These are phyloP conservation scores for Hypoxylon crocopeplum DNA, from an alignment of 495 filamentous ascomycete species.

Conservation along the genomic window DNA sequence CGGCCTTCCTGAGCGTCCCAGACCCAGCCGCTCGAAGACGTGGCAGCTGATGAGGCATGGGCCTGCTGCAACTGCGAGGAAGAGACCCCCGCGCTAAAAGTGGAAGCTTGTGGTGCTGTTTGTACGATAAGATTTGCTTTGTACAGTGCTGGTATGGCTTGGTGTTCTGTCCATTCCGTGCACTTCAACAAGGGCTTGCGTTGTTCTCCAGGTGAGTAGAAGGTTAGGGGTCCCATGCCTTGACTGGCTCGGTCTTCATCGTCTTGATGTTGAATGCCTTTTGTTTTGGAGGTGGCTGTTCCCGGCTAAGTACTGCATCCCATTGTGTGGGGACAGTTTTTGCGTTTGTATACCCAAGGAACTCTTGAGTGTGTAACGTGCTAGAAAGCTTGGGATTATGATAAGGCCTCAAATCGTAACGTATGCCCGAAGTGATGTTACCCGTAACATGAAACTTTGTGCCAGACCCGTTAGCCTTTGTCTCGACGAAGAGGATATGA, in stretches of 20 bases:
- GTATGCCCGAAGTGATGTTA: slow-evolving; percentile 43
- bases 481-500: slow-evolving; percentile 42
- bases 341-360: slow-evolving; percentile 28
- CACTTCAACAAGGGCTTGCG: slow-evolving; percentile 16
- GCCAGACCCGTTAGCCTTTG: slow-evolving; percentile 30
- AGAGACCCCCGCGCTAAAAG: background rate
- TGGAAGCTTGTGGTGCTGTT: background rate
- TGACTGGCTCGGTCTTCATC: slow-evolving; percentile 36
- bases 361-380: slow-evolving; percentile 25
- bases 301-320: background rate
- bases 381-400: slow-evolving; percentile 21
- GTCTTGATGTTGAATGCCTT: slow-evolving; percentile 37
- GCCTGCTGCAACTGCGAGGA: no score
- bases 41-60: background rate
- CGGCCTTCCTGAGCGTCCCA: background rate
- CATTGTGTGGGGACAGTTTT: background rate
- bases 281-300: slow-evolving; percentile 25
- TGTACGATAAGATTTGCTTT: background rate
- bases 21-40: background rate
- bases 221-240: slow-evolving; percentile 23
- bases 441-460: slow-evolving; percentile 42
- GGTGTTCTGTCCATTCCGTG: background rate
- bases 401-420: slow-evolving; percentile 16
- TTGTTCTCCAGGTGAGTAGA: slow-evolving; percentile 36
- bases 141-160: background rate